Evolutionary conservation across 192 early-diverging fungal species (phyloP), one percentile per base, ranked within the genome.

Genomic region (Geranomyces variabilis): DNA sequence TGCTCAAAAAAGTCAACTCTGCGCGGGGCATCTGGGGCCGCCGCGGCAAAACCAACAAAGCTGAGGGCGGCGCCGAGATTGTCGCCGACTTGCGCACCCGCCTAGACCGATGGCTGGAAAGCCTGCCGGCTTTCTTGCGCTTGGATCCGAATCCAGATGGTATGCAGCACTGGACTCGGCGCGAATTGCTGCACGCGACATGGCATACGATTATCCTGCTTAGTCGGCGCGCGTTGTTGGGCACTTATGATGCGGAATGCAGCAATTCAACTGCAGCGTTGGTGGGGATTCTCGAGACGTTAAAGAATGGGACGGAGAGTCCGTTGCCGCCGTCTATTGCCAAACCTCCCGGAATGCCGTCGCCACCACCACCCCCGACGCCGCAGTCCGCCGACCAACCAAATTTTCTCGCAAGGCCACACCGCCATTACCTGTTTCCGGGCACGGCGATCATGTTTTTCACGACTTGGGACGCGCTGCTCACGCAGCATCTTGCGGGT

Each of bases 71-170:
- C 12, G 15, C 14, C n/a, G 68, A 70, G 21, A 22, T 61, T 19
- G 68, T 61, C 5, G 56, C 30, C 9, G 55, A 70, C 8, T 36
- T 70, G 4, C 68, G 59, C 15, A 45, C 19, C 12, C 17, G 43
- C 13, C 57, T 70, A 8, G 68, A 70, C n/a, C n/a, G 22, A n/a
- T 70, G 68, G 68, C 31, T 55, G 15, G 68, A 70, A 9, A 33
- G 24, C 33, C 43, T 70, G 7, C 68, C 68, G 34, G 29, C 68
- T 17, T 15, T n/a, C n/a, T 31, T 70, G 12, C 22, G 30, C 30
- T 24, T 58, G 12, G 44, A 59, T 14, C 21, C 33, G 22, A 44
- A 43, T 15, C 41, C 17, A 66, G 7, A 0, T 30, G 43, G 0
- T 43, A 30, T 8, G 31, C 28, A 34, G 8, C 58, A 19, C 19